Base-by-base conservation (phyloP, 805 yeast species). In the Cyberlindnera euphorbiiphila region DNA sequence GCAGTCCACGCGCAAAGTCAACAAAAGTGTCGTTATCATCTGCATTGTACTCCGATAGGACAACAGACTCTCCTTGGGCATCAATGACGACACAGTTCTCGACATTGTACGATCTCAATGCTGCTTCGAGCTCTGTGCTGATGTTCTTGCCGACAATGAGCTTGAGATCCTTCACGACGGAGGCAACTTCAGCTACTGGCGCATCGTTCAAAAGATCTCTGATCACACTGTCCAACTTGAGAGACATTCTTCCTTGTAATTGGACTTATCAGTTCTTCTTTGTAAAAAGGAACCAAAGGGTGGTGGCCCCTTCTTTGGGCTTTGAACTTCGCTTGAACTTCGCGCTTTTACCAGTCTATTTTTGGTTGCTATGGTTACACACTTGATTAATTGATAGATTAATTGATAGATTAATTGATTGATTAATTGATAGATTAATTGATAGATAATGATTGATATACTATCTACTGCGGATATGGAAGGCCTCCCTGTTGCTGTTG, bases 1-100 rank as follows among this genome's bases (percentile, higher is more conserved):
- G 57, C 35, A 70, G 56, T 18, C 70, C 67, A 20, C 59, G 61
- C 2, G 60, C 60, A 21, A 69, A 72, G 52, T 85, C 94, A 46
- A 69, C 64, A 47, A 69, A 80, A 19, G 50, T 51, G 46, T 62
- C 70, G 51, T 76, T 79, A 12, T 47, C 43, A 29, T 77, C 49
- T 32, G 63, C 62, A 47, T 79, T 81, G 57, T 64, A 69, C 40
- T 67, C 57, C 1, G 81, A 71, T 11, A 79, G 45, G 4, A 45
- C 37, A 11, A 41, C 17, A 4, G 18, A n/a, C 12, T 33, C 28
- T 4, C 36, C 37, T 9, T 37, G 22, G 4, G 34, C 28, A 4
- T 78, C 60, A 0, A 69, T 60, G 7, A 61, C 47, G 27, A 62
- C 53, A 8, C 60, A 60, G 34, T 68, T 65, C n/a, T 56, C 56